Conservation (phyloP, 257 asterid species). For the Osmanthus fragrans region DNA sequence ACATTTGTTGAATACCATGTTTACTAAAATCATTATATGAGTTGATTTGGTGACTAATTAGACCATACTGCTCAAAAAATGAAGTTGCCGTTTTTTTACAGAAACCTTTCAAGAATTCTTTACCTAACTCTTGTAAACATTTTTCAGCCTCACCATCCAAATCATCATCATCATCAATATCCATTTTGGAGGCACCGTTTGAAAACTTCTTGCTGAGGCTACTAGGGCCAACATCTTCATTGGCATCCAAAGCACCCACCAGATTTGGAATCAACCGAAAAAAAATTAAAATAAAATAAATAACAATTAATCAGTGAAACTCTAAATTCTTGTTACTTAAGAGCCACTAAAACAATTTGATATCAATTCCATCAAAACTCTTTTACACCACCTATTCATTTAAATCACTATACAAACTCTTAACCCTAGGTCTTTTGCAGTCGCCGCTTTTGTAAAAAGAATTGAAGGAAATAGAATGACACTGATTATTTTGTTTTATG, state of each 20-base stretch:
- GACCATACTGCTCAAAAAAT: constrained; percentile 74
- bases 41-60: constrained; percentile 80
- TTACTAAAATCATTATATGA: constrained; percentile 73
- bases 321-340: neutral
- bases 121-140: constrained; percentile 47
- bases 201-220: constrained; percentile 29
- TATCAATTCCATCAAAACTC: neutral
- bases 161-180: constrained; percentile 49
- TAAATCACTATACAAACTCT: neutral
- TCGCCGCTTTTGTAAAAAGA: no score
- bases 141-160: constrained; percentile 51
- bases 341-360: neutral
- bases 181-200: constrained; percentile 40
- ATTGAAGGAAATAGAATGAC: no score
- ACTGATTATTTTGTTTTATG: no score
- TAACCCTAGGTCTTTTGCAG: no score
- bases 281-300: neutral
- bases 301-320: constrained; percentile 1
- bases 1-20: constrained; percentile 65
- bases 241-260: constrained; percentile 46
- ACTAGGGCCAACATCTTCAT: constrained; percentile 54
- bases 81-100: constrained; percentile 66
- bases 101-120: constrained; percentile 45
- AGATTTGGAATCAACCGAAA: constrained; percentile 3
- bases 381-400: neutral